Conservation (phyloP, 139 green algal species). For the Coelastrella sp. region DNA sequence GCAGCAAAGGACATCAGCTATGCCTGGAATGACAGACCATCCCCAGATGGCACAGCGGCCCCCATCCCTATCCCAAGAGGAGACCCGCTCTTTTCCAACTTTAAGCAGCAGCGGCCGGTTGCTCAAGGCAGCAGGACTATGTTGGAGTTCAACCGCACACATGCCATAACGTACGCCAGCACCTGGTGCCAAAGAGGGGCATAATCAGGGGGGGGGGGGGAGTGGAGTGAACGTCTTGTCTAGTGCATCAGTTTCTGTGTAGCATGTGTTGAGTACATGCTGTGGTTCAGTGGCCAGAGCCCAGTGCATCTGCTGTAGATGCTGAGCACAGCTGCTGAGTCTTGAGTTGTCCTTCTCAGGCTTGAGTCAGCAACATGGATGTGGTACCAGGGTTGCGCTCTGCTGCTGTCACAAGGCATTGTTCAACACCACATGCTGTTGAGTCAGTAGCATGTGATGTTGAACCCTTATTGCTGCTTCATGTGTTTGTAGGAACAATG, state of each 20-base stretch:
- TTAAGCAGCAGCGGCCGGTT: background rate
- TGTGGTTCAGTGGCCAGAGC: no score
- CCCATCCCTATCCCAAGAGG: slow-evolving; percentile 2
- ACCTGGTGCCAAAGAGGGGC: background rate
- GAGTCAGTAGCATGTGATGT: no score
- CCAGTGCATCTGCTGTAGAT: no score
- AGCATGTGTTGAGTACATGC: no score
- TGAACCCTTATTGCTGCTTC: background rate
- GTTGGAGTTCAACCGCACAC: background rate
- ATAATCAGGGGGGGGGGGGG: no score
- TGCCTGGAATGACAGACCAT: background rate
- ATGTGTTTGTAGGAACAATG: background rate
- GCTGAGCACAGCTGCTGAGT: no score
- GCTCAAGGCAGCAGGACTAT: background rate
- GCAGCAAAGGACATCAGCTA: background rate
- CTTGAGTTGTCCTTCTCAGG: background rate
- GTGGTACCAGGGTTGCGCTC: background rate
- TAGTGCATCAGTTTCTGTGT: no score
- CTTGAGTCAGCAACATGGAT: background rate
- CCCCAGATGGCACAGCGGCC: background rate
- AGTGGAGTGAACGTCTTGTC: no score
- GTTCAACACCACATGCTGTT: no score
- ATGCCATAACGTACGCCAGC: background rate
- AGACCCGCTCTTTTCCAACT: background rate
- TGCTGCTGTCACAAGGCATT: no score